Evolutionary conservation across 768 basidiomycete species (phyloP).

Genomic region (Xanthoconium stramineum): DNA sequence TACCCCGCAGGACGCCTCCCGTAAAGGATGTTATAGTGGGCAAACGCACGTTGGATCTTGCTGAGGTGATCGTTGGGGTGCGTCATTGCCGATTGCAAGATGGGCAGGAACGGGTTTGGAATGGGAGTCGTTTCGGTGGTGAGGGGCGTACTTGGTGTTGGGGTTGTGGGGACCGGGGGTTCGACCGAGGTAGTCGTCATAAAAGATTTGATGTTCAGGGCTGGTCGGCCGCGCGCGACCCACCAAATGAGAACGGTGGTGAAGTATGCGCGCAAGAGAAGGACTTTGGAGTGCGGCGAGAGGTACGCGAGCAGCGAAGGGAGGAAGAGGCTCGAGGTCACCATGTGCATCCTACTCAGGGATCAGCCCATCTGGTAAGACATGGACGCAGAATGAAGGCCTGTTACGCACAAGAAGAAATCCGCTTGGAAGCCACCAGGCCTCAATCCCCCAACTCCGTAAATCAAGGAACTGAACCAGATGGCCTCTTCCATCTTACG

Average conservation of each 20-base stretch:
- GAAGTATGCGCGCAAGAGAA: conserved; percentile 32
- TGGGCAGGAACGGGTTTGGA: conserved; percentile 39
- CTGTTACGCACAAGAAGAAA: conserved; percentile 50
- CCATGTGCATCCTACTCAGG: conserved; percentile 24
- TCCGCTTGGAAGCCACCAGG: conserved; percentile 39
- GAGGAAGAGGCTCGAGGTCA: conserved; percentile 31
- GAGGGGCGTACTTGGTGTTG: background rate
- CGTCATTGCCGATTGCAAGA: conserved; percentile 37
- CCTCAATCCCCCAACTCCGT: conserved; percentile 56
- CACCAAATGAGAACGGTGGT: conserved; percentile 25
- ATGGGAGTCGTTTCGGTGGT: conserved; percentile 12
- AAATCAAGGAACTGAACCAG: conserved; percentile 54
- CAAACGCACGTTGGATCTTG: conserved; percentile 34
- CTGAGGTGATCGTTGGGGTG: conserved; percentile 34
- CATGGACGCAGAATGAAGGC: background rate
- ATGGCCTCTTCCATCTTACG: conserved; percentile 60
- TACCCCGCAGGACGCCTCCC: conserved; percentile 26
- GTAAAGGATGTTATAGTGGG: conserved; percentile 33
- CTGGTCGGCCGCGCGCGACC: conserved; percentile 29
- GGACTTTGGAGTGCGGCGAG: conserved; percentile 14
- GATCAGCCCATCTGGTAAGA: background rate
- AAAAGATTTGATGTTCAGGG: conserved; percentile 30
- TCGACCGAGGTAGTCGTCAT: conserved; percentile 25
- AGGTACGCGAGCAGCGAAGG: conserved; percentile 21
- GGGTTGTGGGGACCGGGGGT: conserved; percentile 5